Base-by-base conservation (phyloP, 106 monocot genomes). In the Hemerocallis citrina region DNA sequence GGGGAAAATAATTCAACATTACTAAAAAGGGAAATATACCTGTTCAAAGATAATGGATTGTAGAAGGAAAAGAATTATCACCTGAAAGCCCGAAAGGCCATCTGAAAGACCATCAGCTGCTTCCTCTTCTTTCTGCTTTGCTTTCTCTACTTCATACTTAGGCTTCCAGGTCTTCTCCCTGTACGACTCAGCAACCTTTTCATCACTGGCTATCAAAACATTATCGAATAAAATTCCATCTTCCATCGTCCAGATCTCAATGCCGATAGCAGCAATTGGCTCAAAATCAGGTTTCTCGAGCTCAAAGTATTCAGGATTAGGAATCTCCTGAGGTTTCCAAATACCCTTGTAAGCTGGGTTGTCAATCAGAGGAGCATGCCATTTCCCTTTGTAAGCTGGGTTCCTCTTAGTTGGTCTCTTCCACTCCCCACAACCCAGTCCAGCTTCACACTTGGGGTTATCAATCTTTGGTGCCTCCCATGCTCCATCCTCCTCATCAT, bases 201-300 rank as follows among this genome's bases (percentile, higher is more conserved):
- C 76, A 41, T 76, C 70, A 48, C 35, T 47, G 0, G 63, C 65
- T 62, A 85, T 80, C 67, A 85, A 49, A 30, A 85, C 71, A 63
- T 85, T 85, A 51, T 85, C 85, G 64, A 80, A 85, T 24, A 85
- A 61, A 34, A 85, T 85, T 2, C 85, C 80, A 55, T 80, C 85
- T 59, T 85, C 80, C 85, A 85, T 85, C 27, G 85, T 85, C 85
- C 85, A 85, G 8, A 85, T 85, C 36, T 85, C 85, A 22, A 85
- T 85, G 23, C 85, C 85, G 36, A 85, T 74, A 34, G 85, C 70
- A 55, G 80, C 80, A 52, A 85, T 71, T 21, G 85, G 80, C 76
- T 85, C 85, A 50, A 80, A 85, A n/a, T 80, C 52, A 52, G 85
- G 85, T 36, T 77, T 85, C 10, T 68, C 85, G 1, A 85, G 73